Base-by-base conservation (phyloP, 2,329 filamentous ascomycete species). In the Colletotrichum plurivorum region DNA sequence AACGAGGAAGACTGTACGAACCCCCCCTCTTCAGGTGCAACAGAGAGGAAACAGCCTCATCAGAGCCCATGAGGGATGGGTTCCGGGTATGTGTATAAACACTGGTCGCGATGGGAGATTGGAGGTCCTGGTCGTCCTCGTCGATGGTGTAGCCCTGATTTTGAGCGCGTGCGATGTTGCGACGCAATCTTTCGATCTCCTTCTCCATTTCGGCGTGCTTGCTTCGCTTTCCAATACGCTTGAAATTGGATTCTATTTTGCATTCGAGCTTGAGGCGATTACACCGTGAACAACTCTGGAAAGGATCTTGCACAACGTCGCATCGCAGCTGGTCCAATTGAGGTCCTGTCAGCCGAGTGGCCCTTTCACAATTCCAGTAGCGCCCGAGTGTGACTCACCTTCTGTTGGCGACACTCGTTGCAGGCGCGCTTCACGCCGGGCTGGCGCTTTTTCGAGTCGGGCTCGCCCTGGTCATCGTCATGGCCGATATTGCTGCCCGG, bases 191-290 rank as follows among this genome's bases (percentile, higher is more conserved):
- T 67, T 93, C 92, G 75, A 95, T 93, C 79, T 95, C 92, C 81
- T 90, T 92, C 78, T 94, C 93, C 92, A 95, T 95, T 81, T 95
- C 93, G 75, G 93, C 93, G 80, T 95, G 93, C 78, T 93, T 93
- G 72, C 90, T 93, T 49, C 93, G 88, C 84, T 96, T 96, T 71
- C 93, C 92, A 18, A 95, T 85, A 74, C 93, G 90, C 85, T 94
- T 95, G 82, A 95, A 95, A 80, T 94, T 94, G 75, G 92, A 93
- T 79, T 95, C 93, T 79, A 96, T 95, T 79, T 94, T 93, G 85
- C 93, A 96, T 71, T 91, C 89, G 70, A 95, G 90, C 80, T 92
- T 93, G 76, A 95, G 88, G 75, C 94, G 93, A 77, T 89, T 89
- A 82, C 93, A 96, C 65, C 93, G 88, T 62, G 90, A 90, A 83